Evolutionary conservation across 305 asterid genomes (phyloP), one percentile per base, ranked within the genome.

Genomic region (Plantago coronopus): DNA sequence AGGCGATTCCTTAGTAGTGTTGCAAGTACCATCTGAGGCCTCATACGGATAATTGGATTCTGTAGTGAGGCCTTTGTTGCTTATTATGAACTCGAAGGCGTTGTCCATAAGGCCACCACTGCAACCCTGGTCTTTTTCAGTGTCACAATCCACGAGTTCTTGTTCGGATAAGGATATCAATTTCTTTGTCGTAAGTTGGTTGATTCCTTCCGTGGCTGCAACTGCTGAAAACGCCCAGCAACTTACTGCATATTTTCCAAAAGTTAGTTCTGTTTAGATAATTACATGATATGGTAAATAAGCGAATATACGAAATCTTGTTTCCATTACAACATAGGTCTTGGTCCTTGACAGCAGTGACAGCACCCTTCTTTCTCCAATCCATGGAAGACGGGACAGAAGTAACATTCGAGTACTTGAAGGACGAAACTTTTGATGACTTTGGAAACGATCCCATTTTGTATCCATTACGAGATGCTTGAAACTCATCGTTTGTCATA

Each of bases 191-290:
- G 27, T 63, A 6, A 77, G 51, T 17, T 77, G 64, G 62, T 50
- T 67, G 15, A 70, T 58, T 17, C 76, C 82, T 60, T 73, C 74
- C 2, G 48, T 64, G 15, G 82, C 73, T 1, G 73, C 74, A n/a
- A 78, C 22, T 17, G 89, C 81, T 10, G 89, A 71, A 59, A 85
- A 85, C 14, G 87, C 89, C 87, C 94, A 85, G 17, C 85, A 85
- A 44, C 85, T 70, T 68, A 87, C 86, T 85, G 72, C 3, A 22
- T 50, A 19, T 27, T 27, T 27, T 27, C 7, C 34, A 27, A 27
- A 27, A 27, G 0, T 1, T 2, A 27, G 34, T 27, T 3, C n/a
- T 8, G 7, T 27, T 27, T 27, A 27, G 0, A 27, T 27, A 27
- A 8, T 27, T 4, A 27, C 34, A 27, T 27, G 34, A 3, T 27